Evolutionary conservation across 176 grass and related monocot genomes (phyloP), one percentile per base, ranked within the genome.

Genomic region (Carex pumila): DNA sequence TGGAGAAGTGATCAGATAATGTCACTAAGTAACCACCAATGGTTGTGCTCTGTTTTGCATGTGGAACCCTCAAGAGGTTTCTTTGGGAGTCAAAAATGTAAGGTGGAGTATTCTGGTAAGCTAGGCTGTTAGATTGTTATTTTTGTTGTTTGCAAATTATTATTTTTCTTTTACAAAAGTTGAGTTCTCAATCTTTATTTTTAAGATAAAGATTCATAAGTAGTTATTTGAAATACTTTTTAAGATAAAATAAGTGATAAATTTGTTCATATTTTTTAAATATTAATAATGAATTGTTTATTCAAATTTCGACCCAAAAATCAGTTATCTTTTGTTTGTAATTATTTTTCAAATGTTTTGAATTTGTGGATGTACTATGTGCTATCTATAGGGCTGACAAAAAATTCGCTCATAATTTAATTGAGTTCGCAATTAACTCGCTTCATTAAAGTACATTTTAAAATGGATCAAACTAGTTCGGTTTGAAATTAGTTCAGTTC

Each of bases 41-140:
- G 50, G 21, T 56, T 55, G 72, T 77, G 49, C 56, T 56, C 50
- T 77, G 50, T 56, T 77, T 77, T 77, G 71, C 72, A 77, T 77
- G 22, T 56, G 72, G 25, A 56, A 12, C 18, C 22, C 71, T 75
- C 47, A 75, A 76, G 21, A 37, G 32, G 47, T 32, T 54, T 55
- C 72, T 77, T 77, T 56, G 14, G 13, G 25, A 56, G 72, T 77
- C 21, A 77, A 77, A 77, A 77, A 56, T 77, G 25, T 77, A 56
- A 55, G 72, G 72, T 77, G 47, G 72, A 77, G 72, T 77, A 54
- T 55, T 77, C 50, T 32, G 56, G 22, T 77, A 31, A 56, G 50
- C 72, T 77, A 77, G 72, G 72, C 13, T 55, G 72, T 56, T 77
- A 56, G 13, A 56, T 54, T 32, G 25, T 49, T 77, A 77, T 50